Evolutionary conservation across 805 yeast genomes (phyloP).

Genomic region (Lachancea sp.): DNA sequence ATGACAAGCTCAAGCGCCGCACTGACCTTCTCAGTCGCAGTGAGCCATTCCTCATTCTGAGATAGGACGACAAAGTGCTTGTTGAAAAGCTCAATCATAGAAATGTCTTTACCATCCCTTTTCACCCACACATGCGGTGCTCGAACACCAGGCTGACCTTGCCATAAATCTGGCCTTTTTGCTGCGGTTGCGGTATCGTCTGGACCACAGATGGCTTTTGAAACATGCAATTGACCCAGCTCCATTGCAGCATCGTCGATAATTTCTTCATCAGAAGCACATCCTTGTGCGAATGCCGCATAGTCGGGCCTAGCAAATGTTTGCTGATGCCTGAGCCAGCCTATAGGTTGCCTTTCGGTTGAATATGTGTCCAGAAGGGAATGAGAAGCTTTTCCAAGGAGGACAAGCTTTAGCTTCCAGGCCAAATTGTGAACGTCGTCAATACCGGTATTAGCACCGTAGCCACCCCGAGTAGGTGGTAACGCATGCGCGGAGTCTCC

Average conservation of each 20-base stretch:
- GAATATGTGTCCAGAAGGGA: constrained; percentile 2
- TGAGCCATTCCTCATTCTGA: neutral
- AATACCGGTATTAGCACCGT: constrained; percentile 2
- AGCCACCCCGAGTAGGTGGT: constrained; percentile 2
- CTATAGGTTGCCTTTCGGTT: constrained; percentile 1
- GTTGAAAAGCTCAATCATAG: neutral
- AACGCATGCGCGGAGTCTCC: constrained; percentile 1
- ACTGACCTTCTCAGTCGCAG: neutral
- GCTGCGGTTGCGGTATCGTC: neutral
- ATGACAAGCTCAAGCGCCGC: neutral
- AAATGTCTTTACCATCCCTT: neutral
- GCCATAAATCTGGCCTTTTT: neutral
- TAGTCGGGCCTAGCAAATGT: constrained; percentile 1
- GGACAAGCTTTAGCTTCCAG: constrained; percentile 1
- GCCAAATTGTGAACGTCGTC: constrained; percentile 3
- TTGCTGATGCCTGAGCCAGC: constrained; percentile 2
- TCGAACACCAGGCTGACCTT: constrained; percentile 1
- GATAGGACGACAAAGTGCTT: neutral
- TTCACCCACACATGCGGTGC: constrained; percentile 1
- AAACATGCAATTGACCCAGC: neutral
- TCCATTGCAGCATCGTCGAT: constrained; percentile 1
- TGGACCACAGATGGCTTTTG: neutral
- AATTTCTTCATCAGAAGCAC: neutral
- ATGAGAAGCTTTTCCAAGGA: neutral
- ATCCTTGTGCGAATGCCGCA: neutral